Evolutionary conservation across 2,329 filamentous ascomycete genomes (phyloP), one percentile per base, ranked within the genome.

Genomic region (Talaromyces sp.): DNA sequence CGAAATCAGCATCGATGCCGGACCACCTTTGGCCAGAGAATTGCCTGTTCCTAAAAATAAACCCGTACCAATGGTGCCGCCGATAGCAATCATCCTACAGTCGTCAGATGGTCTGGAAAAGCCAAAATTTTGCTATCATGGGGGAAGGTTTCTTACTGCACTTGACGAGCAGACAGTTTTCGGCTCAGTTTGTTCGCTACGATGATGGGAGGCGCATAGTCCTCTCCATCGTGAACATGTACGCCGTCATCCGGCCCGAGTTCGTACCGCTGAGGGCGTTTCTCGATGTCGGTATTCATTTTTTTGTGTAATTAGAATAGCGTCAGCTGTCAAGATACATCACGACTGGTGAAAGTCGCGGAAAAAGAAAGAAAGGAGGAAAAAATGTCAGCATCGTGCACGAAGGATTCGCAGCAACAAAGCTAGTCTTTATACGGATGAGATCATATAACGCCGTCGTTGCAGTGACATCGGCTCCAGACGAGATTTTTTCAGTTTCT

Each of bases 161-260:
- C 84, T 72, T 87, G 85, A 68, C 84, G 70, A 31, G 85, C 78
- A 2, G 84, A 86, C 13, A 89, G 79, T 49, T 84, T 82, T 5
- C 87, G 84, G 22, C 80, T 80, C 11, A 89, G 78, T 62, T 77
- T 78, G 69, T 86, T 83, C 2, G 79, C 77, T 27, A 74, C 73
- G 50, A 77, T 67, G 19, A 66, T 22, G 14, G n/a, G 64, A 33
- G 59, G 64, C 4, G 35, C 19, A 9, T 66, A 52, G 19, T 66
- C 64, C n/a, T 62, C 59, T 45, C 41, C 16, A 31, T 62, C 24
- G 7, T 41, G 27, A 9, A 35, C 35, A 50, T n/a, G 50, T 3
- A 37, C 37, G 62, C 52, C 62, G 31, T 39, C 60, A 49, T 65
- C 52, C 11, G 31, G 37, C 39, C 24, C 22, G 8, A 43, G 13